phyloP scores from a whole-genome alignment of 768 basidiomycete species.

The Tephrocybe sp. region DNA sequence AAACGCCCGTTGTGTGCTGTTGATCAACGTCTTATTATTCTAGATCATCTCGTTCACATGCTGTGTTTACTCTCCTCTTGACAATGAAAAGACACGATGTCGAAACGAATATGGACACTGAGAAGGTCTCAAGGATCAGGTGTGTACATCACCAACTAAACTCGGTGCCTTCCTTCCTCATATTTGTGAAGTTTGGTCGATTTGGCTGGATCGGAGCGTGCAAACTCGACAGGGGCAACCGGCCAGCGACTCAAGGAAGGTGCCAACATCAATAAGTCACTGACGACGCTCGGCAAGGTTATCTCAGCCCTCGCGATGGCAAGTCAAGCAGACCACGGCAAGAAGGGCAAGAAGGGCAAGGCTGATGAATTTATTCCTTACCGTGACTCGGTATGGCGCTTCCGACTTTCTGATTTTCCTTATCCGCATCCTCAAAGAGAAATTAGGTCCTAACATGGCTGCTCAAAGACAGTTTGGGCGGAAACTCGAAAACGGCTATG shows the following conservation, averaged over 20 bases:
- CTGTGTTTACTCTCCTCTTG: conserved; percentile 93
- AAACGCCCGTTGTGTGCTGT: conserved; percentile 3
- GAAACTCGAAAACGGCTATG: conserved; percentile 98
- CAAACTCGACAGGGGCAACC: conserved; percentile 97
- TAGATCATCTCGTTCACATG: conserved; percentile 95
- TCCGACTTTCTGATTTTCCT: conserved; percentile 11
- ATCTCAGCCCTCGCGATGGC: conserved; percentile 85
- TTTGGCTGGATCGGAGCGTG: conserved; percentile 94
- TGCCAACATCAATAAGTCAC: conserved; percentile 97
- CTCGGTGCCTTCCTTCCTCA: conserved; percentile 11
- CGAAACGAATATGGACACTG: conserved; percentile 86
- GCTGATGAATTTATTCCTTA: conserved; percentile 95
- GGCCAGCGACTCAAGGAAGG: conserved; percentile 96
- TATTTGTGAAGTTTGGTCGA: conserved; percentile 72
- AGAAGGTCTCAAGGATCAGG: conserved; percentile 99
- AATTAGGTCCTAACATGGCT: conserved; percentile 93
- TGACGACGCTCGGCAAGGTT: conserved; percentile 97
- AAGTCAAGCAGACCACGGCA: conserved; percentile 59
- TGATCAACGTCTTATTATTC: conserved; percentile 8
- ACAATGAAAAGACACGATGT: conserved; percentile 90
- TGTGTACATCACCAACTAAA: conserved; percentile 29
- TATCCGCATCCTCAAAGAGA: background rate
- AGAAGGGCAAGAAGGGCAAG: conserved; percentile 89
- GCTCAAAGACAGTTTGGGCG: conserved; percentile 95
- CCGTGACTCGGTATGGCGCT: conserved; percentile 88